Percentiles rank a stretch among this genome's conserved stretches.
phyloP scores from a whole-genome alignment of 2,329 filamentous ascomycete species.

The Emmonsia crescens region DNA sequence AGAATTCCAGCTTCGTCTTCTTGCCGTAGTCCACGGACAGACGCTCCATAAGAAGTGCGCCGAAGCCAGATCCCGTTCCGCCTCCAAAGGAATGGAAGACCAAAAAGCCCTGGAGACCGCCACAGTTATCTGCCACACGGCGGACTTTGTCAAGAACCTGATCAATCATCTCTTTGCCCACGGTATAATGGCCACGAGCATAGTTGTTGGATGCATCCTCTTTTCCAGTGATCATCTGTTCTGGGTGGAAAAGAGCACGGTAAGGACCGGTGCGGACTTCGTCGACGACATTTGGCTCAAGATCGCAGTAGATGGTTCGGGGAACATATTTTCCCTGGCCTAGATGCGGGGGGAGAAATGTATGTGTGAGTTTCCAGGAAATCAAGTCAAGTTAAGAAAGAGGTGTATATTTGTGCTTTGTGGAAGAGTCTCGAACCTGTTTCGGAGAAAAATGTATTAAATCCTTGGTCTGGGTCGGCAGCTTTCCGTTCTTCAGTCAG shows the following conservation, averaged over 20 bases:
- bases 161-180: conserved; percentile 98
- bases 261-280: conserved; percentile 97
- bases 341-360: conserved; percentile 27
- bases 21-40: conserved; percentile 98
- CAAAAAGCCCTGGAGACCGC: conserved; percentile 95
- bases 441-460: conserved; percentile 99
- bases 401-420: not conserved
- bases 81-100: conserved; percentile 99
- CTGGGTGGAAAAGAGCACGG: conserved; percentile 94
- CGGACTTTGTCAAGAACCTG: conserved; percentile 96
- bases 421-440: conserved; percentile 56
- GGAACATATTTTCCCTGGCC: conserved; percentile 98
- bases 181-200: conserved; percentile 98
- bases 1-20: conserved; percentile 99
- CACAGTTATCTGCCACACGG: conserved; percentile 94
- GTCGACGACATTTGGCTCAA: conserved; percentile 98
- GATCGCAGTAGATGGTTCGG: conserved; percentile 98
- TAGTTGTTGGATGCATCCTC: conserved; percentile 99
- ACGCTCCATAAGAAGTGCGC: conserved; percentile 96
- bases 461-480: conserved; percentile 85
- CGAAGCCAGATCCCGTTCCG: conserved; percentile 97
- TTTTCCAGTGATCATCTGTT: conserved; percentile 99
- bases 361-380: conserved; percentile 6
- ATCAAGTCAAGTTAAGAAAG: not conserved
- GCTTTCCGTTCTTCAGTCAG: conserved; percentile 96